Evolutionary conservation across 2,329 filamentous ascomycete species (phyloP), one percentile per base, ranked within the genome.

Genomic region (Xylariaceae sp.): DNA sequence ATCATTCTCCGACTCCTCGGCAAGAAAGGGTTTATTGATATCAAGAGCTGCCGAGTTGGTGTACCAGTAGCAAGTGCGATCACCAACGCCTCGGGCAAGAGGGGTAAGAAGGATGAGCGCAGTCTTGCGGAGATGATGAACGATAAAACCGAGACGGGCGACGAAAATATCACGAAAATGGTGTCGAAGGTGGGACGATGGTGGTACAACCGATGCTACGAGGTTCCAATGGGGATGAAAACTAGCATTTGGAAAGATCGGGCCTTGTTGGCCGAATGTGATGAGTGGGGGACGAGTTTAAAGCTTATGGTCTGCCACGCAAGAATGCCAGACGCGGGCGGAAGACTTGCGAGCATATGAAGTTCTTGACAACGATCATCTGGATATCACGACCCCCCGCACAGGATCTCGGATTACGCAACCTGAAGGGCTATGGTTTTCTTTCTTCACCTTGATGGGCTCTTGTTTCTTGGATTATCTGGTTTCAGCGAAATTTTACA

Each of bases 171-270:
- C 69, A 91, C 91, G 14, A 93, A 91, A 69, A 96, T 96, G 81
- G 92, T 98, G 20, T 89, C 92, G 16, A 89, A 87, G 60, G 93
- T 98, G 10, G 93, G 92, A 1, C 84, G 95, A 43, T 98, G 93
- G 91, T 99, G 95, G 95, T 98, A 96, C 74, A 90, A 86, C 9
- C 86, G 89, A 50, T 97, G 93, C 77, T 98, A 97, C 71, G 93
- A 97, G 74, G 82, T 54, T 80, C 83, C 3, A 79, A 87, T 7
- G 73, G 83, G 56, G 74, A 80, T 79, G 48, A 75, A 77, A 46
- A 76, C 78, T 44, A 84, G 89, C 71, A 90, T 98, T 63, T 98
- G 93, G 89, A 82, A 81, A 45, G 89, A 97, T 69, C 84, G 81
- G 52, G 81, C 81, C 9, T 75, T 98, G 23, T 77, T 98, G 45